Percentiles rank a stretch among this genome's conserved stretches.
Conservation (phyloP, 176 grass and related monocot species). For the Cenchrus fungigraminus region DNA sequence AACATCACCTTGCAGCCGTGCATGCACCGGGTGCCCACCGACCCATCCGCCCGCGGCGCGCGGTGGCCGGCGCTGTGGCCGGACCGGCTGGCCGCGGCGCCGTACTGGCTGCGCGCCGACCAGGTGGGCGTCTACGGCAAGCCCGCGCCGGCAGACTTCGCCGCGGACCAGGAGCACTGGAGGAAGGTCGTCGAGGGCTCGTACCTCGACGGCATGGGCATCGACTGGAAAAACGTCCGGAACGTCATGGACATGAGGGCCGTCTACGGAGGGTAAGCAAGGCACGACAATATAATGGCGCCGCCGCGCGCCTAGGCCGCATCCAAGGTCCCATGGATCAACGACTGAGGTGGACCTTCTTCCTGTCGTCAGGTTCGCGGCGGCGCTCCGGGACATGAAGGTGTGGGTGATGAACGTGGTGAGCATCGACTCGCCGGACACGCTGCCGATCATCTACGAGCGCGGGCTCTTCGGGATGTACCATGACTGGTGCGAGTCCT, state of each 20-base stretch:
- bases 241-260: slow-evolving; percentile 97
- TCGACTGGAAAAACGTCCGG: slow-evolving; percentile 76
- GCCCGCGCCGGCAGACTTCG: slow-evolving; percentile 71
- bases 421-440: slow-evolving; percentile 49
- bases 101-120: slow-evolving; percentile 63
- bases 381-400: slow-evolving; percentile 42
- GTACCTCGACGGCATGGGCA: slow-evolving; percentile 70
- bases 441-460: slow-evolving; percentile 54
- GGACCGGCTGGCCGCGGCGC: slow-evolving; percentile 53
- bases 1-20: slow-evolving; percentile 78
- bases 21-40: slow-evolving; percentile 67
- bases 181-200: slow-evolving; percentile 52
- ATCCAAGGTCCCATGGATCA: too few relatives aligned
- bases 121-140: slow-evolving; percentile 82
- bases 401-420: slow-evolving; percentile 63
- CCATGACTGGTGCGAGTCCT: slow-evolving; percentile 68
- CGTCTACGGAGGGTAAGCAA: slow-evolving; percentile 80
- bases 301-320: too few relatives aligned
- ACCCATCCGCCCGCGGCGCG: slow-evolving; percentile 44
- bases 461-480: slow-evolving; percentile 53
- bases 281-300: too few relatives aligned
- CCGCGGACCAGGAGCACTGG: slow-evolving; percentile 73
- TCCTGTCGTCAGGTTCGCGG: slow-evolving; percentile 38
- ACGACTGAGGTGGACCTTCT: too few relatives aligned
- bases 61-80: slow-evolving; percentile 81